phyloP scores from a whole-genome alignment of 2,329 filamentous ascomycete genomes.

The Podosphaera fusca region DNA sequence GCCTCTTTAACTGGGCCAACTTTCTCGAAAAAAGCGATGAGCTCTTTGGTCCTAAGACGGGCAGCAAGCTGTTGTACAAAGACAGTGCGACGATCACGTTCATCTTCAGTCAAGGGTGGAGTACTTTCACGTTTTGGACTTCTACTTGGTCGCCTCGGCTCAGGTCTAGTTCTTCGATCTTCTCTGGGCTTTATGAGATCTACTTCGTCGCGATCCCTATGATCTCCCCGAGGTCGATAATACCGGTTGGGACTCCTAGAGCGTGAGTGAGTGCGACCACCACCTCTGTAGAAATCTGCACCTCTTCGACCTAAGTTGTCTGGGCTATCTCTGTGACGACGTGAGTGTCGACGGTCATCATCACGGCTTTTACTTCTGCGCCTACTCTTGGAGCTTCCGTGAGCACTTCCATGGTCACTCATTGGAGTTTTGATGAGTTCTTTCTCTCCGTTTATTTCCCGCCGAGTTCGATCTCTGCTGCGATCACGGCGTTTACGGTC shows the following conservation, averaged over 20 bases:
- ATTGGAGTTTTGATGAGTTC: constrained; percentile 42
- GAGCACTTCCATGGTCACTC: constrained; percentile 50
- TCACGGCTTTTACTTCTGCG: constrained; percentile 60
- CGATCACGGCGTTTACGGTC: constrained; percentile 33
- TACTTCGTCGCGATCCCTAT: constrained; percentile 27
- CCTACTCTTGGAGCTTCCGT: constrained; percentile 53
- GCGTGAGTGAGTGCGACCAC: constrained; percentile 40
- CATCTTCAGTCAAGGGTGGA: constrained; percentile 72
- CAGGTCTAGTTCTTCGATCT: constrained; percentile 21
- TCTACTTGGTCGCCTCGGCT: constrained; percentile 18
- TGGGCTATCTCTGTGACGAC: constrained; percentile 38
- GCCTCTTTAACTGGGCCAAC: constrained; percentile 88
- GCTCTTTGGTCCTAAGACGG: constrained; percentile 71
- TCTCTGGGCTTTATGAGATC: constrained; percentile 23
- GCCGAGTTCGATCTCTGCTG: constrained; percentile 27
- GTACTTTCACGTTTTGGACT: constrained; percentile 26
- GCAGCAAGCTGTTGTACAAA: constrained; percentile 97
- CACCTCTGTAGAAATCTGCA: constrained; percentile 50
- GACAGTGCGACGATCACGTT: constrained; percentile 86
- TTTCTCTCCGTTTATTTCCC: constrained; percentile 22
- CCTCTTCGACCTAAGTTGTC: constrained; percentile 23
- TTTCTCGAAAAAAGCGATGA: constrained; percentile 89
- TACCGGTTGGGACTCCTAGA: constrained; percentile 46
- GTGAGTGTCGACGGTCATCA: constrained; percentile 49
- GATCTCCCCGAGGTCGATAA: constrained; percentile 26